A percentile compares a stretch with the other conserved stretches of the same genome.
Conservation (phyloP, 371 early-diverging fungal genomes). For the Dinochytrium kinnereticum region DNA sequence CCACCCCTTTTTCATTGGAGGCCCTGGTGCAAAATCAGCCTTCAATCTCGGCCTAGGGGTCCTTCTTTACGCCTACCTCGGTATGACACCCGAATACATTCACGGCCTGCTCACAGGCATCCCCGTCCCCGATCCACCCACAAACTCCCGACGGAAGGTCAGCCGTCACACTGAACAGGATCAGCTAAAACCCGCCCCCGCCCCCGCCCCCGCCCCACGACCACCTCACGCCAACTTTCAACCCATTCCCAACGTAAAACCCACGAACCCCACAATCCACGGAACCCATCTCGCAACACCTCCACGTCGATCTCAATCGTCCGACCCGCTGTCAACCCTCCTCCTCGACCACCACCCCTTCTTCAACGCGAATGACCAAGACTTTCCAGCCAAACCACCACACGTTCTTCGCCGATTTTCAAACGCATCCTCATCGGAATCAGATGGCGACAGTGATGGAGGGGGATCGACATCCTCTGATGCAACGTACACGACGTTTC, state of each 20-base stretch:
- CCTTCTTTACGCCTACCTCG: slow-evolving; percentile 14
- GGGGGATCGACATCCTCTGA: background rate
- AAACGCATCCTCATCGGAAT: background rate
- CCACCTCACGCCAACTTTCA: background rate
- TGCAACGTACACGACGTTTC: background rate
- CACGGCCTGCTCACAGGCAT: background rate
- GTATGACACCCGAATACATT: slow-evolving; percentile 10
- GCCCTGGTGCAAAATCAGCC: slow-evolving; percentile 6
- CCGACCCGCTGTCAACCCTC: background rate
- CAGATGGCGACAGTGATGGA: background rate
- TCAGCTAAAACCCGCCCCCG: background rate
- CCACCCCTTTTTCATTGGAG: background rate
- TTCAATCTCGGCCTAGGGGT: background rate
- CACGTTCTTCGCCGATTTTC: background rate
- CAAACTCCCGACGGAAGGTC: background rate
- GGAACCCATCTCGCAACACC: background rate
- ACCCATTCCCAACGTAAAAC: background rate
- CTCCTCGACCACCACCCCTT: background rate
- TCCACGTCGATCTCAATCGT: background rate
- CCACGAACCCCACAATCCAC: background rate
- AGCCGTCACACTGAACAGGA: background rate
- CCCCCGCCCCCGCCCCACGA: background rate
- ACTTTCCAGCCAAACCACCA: background rate
- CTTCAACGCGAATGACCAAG: background rate
- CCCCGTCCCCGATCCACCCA: background rate